Evolutionary conservation across 768 basidiomycete genomes (phyloP), one percentile per base, ranked within the genome.

Genomic region (Mrakia blollopis): DNA sequence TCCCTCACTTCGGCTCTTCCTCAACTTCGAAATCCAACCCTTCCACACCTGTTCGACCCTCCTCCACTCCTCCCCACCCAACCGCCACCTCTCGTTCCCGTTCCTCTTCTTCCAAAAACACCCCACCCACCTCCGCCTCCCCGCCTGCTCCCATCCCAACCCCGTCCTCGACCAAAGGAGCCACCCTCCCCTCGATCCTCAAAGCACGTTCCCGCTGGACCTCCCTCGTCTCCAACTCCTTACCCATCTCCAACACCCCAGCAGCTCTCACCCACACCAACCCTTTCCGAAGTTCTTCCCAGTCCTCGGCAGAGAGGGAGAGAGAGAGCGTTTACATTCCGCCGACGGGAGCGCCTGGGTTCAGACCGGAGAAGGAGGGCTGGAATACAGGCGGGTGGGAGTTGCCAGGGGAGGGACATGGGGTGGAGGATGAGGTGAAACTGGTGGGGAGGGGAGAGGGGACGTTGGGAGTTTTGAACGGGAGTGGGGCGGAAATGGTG

Each of bases 381-480:
- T 88, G 92, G 92, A 89, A 93, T 82, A 89, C 88, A 73, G 89
- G 89, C 0, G 89, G 82, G 82, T 88, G 83, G 78, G 83, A 80
- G 60, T 85, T 80, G 57, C 57, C 57, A n/a, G 3, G 3, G 62
- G 81, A 85, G 44, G 82, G 81, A 70, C 78, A 81, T 11, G 79
- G 78, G 41, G 80, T 80, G 39, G 76, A 81, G 35, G 82, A 88
- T 85, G 73, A 57, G 18, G 44, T 62, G 47, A 28, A 70, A 62
- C 73, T 81, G 0, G 44, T 67, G 1, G 79, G 80, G 0, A 13
- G 79, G 35, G 21, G 63, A 52, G 50, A 74, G 9, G 77, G 77
- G 41, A 78, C 78, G 28, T 0, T 44, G 23, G 61, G 62, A 9
- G 78, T 79, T 18, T 30, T 81, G 25, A 65, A 72, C 0, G 62